These are phyloP conservation scores for Pythium aristosporum DNA, from an alignment of 352 stramenopile species.

Conservation along the genomic window DNA sequence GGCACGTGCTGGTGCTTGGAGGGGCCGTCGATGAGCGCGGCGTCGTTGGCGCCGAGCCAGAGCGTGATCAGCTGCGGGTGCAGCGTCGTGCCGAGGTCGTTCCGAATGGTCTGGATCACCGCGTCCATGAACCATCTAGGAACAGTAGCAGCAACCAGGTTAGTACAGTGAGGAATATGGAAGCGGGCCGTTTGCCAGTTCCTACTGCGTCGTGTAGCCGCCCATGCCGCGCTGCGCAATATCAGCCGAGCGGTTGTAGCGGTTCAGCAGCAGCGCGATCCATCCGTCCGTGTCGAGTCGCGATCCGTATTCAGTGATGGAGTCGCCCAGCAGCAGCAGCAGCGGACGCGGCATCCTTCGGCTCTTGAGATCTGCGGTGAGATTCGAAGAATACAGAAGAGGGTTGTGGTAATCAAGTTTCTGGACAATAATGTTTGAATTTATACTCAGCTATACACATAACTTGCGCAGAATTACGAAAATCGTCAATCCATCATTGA, in stretches of 20 bases:
- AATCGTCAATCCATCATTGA: too few species aligned
- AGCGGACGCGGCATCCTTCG: conserved; percentile 27
- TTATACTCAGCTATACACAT: too few species aligned
- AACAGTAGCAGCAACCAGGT: not conserved
- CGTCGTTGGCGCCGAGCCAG: conserved; percentile 58
- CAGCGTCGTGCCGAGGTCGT: conserved; percentile 31
- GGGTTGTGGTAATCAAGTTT: not conserved
- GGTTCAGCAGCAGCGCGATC: conserved; percentile 46
- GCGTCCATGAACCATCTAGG: conserved; percentile 35
- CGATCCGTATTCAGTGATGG: conserved; percentile 52
- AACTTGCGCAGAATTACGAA: too few species aligned
- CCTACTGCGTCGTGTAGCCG: conserved; percentile 51
- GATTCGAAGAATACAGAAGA: not conserved
- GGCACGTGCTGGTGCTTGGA: conserved; percentile 44
- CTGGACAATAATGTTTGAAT: not conserved
- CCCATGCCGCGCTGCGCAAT: conserved; percentile 46
- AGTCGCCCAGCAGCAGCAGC: conserved; percentile 63
- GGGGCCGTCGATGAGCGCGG: conserved; percentile 34
- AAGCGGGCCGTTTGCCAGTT: too few species aligned
- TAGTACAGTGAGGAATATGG: not conserved
- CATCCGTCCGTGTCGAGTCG: conserved; percentile 40
- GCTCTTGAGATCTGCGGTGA: not conserved
- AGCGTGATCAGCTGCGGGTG: conserved; percentile 37
- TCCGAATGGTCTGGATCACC: conserved; percentile 25
- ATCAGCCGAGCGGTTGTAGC: conserved; percentile 54